Base-by-base conservation (phyloP, 164 flowering plant genomes). In the Echeveria elegans region DNA sequence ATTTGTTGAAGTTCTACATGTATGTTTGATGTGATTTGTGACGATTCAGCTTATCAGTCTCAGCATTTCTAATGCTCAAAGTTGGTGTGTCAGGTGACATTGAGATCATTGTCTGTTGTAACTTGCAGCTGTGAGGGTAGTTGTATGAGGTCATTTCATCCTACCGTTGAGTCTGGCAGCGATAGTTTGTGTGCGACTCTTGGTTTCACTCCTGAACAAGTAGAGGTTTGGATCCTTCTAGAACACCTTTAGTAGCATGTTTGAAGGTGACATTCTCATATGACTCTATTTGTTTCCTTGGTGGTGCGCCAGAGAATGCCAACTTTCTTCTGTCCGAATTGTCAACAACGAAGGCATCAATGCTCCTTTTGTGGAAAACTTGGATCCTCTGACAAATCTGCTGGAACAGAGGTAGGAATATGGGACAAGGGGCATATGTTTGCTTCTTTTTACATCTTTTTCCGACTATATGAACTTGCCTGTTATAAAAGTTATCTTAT, bases 81-180 rank as follows among this genome's bases (percentile, higher is more conserved):
- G n/a, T n/a, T n/a, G n/a, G n/a, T n/a, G n/a, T n/a, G n/a, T n/a
- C n/a, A n/a, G n/a, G n/a, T n/a, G n/a, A n/a, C n/a, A 34, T 7
- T 7, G 37, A 7, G 37, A 34, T 34, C 37, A 34, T 34, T 12
- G 1, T 63, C 7, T 37, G 45, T 68, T 4, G 53, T 77, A 12
- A 56, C 32, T 56, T 56, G 60, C 78, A 93, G 98, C 66, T 93
- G 98, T 75, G 96, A 93, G 36, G 97, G 96, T 19, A 76, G 67
- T 48, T 93, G 98, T 78, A 31, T 90, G 80, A 82, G 98, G 75
- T 87, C 89, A 14, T 93, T 93, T 71, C 98, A 93, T 78, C 81
- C 90, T 62, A 86, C 88, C 32, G 56, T 18, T 43, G 85, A 77
- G 45, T 83, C 72, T 70, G 96, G 86, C 37, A 72, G 65, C 63